These are phyloP conservation scores for Trifolium subterraneum DNA, from an alignment of 306 rosid genomes.

Conservation along the genomic window DNA sequence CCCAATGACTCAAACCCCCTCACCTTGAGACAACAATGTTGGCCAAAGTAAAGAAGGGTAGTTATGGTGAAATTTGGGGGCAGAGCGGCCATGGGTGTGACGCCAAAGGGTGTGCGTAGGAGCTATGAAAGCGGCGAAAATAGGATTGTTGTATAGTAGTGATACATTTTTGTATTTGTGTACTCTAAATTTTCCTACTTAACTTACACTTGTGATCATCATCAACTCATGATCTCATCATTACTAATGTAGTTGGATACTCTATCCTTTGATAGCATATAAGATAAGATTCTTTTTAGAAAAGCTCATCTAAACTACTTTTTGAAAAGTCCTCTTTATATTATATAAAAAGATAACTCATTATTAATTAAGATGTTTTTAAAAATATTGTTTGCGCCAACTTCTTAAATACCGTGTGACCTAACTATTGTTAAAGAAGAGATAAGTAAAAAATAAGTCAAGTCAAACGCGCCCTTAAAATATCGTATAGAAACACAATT, in stretches of 20 bases:
- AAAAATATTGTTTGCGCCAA: neutral
- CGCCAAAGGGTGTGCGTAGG: neutral
- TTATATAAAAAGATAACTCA: neutral
- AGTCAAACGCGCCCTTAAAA: neutral
- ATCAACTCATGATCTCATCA: too few species aligned
- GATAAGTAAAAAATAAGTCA: neutral
- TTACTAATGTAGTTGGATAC: neutral
- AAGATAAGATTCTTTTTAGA: neutral
- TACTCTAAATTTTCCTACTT: neutral
- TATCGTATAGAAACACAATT: neutral
- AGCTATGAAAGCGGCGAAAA: neutral
- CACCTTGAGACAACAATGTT: too few species aligned
- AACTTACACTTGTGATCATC: too few species aligned
- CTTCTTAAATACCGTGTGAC: too few species aligned
- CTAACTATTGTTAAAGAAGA: neutral
- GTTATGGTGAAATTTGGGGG: neutral
- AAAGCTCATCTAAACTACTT: neutral
- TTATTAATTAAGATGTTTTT: neutral
- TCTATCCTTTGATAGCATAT: neutral
- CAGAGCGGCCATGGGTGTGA: neutral
- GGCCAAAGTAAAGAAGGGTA: neutral
- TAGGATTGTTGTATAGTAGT: neutral
- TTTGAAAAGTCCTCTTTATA: neutral
- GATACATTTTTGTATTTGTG: too few species aligned
- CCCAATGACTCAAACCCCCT: too few species aligned